Evolutionary conservation across 352 stramenopile species (phyloP), one percentile per base, ranked within the genome.

Genomic region (Pythium volutum): DNA sequence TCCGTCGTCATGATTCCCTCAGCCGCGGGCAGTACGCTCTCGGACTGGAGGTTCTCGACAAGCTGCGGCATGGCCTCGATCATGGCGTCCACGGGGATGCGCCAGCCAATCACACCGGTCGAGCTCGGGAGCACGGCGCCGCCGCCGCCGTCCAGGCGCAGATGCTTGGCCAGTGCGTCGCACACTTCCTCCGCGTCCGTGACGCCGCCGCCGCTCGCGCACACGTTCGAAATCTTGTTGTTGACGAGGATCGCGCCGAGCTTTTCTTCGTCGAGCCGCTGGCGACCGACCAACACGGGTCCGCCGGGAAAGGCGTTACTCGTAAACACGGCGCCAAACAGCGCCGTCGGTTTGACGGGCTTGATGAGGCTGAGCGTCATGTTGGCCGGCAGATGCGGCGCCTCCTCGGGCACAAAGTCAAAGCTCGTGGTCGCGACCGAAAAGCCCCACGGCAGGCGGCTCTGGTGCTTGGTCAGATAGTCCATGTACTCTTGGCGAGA

Each of bases 151-250:
- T 86, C 76, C 14, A 99, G 80, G 52, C 73, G 88, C 81, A 83
- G 91, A 78, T 79, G 83, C 77, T 80, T 96, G 29, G 96, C 92
- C 38, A 98, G 76, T 22, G 89, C 86, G 33, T 95, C 79, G 67
- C 96, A 99, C 6, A 99, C 88, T 31, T 92, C 81, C 71, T 98
- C 87, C 5, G 95, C 84, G 62, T 98, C 93, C n/a, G 83, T 83
- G 31, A 97, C 81, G 55, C 95, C 91, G 36, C 94, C 91, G n/a
- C 87, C 85, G 59, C 88, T 95, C 22, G 96, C 93, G 59, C 96
- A 98, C 18, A 99, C 97, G 71, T 99, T 99, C 27, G 96, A 99
- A 59, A 99, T 97, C 79, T 99, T 99, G 78, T 99, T 99, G 76
- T 99, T 99, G 42, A 99, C 90, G 27, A 99, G 83, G 68, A 99